Percentiles rank a stretch among this genome's conserved stretches.
These are phyloP conservation scores for Pinus taeda DNA, from an alignment of 75 land plant genomes.

Conservation along the genomic window DNA sequence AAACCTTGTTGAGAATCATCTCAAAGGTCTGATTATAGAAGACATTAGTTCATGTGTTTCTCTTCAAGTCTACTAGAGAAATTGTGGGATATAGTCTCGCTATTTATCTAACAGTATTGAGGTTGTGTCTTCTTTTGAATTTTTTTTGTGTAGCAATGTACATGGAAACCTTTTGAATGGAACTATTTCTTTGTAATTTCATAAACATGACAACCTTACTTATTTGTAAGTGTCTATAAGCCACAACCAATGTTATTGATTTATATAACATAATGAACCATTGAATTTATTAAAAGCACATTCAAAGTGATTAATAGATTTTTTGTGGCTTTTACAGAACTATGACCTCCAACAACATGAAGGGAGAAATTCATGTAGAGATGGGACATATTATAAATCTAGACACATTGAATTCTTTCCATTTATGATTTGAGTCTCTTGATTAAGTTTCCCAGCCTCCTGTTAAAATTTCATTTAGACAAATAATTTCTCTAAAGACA, in stretches of 20 bases:
- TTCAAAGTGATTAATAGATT: background rate
- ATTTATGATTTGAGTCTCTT: background rate
- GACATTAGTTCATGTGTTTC: too few species aligned
- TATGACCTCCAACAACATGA: conserved; percentile 64
- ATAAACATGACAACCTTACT: conserved; percentile 80
- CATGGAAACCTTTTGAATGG: conserved; percentile 79
- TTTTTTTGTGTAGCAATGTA: conserved; percentile 34
- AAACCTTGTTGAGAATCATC: too few species aligned
- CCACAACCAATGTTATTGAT: background rate
- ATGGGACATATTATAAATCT: conserved; percentile 81
- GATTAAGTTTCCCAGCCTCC: background rate
- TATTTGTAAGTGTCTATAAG: conserved; percentile 62
- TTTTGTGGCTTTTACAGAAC: conserved; percentile 38
- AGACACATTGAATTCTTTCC: conserved; percentile 56
- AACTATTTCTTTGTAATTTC: conserved; percentile 62
- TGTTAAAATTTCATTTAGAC: too few species aligned
- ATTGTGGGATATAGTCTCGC: too few species aligned
- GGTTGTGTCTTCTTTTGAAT: too few species aligned
- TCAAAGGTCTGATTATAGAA: too few species aligned
- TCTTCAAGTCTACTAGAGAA: too few species aligned
- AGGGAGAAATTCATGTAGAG: conserved; percentile 82
- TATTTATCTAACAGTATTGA: too few species aligned
- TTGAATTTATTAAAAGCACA: too few species aligned
- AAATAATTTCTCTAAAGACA: background rate
- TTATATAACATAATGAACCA: background rate